Conservation (phyloP, 768 basidiomycete genomes). For the Tricholoma hemisulphureum region DNA sequence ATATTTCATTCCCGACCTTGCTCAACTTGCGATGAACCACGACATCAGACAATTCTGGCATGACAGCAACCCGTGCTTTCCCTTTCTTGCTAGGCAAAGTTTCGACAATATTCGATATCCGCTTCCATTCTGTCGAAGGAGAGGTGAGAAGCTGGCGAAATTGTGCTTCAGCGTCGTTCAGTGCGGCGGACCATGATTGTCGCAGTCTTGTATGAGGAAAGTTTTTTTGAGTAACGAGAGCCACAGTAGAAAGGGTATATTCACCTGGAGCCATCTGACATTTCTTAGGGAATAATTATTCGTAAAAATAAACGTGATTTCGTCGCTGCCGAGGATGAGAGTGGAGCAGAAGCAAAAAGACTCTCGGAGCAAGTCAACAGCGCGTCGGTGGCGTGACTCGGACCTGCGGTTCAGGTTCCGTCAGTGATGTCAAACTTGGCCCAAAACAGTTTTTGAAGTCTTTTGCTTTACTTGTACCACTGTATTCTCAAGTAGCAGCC, state of each 20-base stretch:
- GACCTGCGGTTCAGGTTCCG: too few relatives aligned
- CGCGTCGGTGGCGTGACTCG: too few relatives aligned
- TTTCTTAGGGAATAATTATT: constrained; percentile 15
- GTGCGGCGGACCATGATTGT: constrained; percentile 77
- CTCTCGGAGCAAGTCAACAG: too few relatives aligned
- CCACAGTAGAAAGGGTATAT: not conserved
- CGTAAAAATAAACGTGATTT: not conserved
- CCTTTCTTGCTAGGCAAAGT: constrained; percentile 53
- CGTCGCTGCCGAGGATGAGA: not conserved
- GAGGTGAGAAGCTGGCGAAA: constrained; percentile 79
- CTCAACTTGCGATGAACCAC: constrained; percentile 70
- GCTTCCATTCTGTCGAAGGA: constrained; percentile 76
- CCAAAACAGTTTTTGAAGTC: too few relatives aligned
- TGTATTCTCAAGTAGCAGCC: too few relatives aligned
- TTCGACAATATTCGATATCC: constrained; percentile 51
- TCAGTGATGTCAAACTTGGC: too few relatives aligned
- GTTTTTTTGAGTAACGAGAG: too few relatives aligned
- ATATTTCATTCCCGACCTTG: constrained; percentile 74
- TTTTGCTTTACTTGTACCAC: too few relatives aligned
- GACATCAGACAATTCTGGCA: constrained; percentile 70
- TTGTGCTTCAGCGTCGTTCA: constrained; percentile 70
- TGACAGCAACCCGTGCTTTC: constrained; percentile 49
- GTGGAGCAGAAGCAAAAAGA: not conserved
- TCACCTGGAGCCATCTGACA: constrained; percentile 65
- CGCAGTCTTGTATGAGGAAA: constrained; percentile 58